These are phyloP conservation scores for Trametes elegans DNA, from an alignment of 768 basidiomycete genomes.

Conservation along the genomic window DNA sequence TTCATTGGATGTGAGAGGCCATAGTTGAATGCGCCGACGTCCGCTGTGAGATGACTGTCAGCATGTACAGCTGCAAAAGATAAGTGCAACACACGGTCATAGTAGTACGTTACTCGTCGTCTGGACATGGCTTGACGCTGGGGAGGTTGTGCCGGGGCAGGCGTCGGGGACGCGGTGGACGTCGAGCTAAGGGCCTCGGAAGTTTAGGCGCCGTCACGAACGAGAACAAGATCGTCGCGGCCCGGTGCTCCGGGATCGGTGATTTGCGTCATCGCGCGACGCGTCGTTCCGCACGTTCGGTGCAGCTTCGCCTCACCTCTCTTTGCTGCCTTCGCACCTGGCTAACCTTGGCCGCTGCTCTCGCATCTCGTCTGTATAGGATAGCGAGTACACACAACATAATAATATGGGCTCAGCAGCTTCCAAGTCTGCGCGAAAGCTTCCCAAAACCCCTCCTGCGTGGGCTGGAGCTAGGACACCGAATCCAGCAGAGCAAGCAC, in stretches of 20 bases:
- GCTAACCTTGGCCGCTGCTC: too few species aligned
- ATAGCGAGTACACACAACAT: background rate
- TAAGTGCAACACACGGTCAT: slow-evolving; percentile 51
- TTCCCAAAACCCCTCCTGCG: slow-evolving; percentile 48
- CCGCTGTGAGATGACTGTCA: slow-evolving; percentile 41
- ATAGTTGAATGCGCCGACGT: slow-evolving; percentile 76
- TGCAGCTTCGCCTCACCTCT: too few species aligned
- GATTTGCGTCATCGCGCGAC: background rate
- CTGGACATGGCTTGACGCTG: slow-evolving; percentile 51
- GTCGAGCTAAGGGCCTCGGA: background rate
- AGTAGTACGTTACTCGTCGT: slow-evolving; percentile 77
- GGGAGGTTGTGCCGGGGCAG: too few species aligned
- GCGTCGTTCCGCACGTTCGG: too few species aligned
- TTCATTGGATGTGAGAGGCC: slow-evolving; percentile 94
- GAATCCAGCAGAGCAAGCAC: slow-evolving; percentile 6
- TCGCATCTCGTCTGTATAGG: too few species aligned
- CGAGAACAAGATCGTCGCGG: background rate
- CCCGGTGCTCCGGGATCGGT: background rate
- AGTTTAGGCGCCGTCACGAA: background rate
- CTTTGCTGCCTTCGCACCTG: too few species aligned
- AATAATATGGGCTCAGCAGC: slow-evolving; percentile 54
- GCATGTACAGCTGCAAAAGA: background rate
- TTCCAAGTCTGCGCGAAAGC: slow-evolving; percentile 58
- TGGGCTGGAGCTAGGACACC: slow-evolving; percentile 48
- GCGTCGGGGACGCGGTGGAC: background rate